Percentiles rank a stretch among this genome's conserved stretches.
These are phyloP conservation scores for Ophiostoma tasmaniense DNA, from an alignment of 2,329 filamentous ascomycete species.

Conservation along the genomic window DNA sequence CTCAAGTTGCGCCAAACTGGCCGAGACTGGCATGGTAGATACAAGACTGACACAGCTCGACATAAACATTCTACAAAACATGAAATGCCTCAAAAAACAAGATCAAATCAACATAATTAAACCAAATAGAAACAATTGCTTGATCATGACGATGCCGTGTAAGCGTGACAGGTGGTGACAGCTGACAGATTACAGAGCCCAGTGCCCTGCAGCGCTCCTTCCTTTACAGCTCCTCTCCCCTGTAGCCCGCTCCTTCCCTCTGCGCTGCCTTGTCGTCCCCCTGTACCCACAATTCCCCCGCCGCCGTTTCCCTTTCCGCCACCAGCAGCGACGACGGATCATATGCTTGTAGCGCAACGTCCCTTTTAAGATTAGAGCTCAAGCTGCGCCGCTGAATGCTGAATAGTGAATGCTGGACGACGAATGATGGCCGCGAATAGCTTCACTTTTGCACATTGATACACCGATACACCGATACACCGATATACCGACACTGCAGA, in stretches of 20 bases:
- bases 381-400: neutral
- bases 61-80: neutral
- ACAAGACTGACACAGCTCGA: neutral
- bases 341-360: neutral
- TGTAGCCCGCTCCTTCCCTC: neutral
- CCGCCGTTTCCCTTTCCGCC: neutral
- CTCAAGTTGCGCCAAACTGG: neutral
- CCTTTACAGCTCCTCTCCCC: neutral
- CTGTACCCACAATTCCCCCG: constrained; percentile 1
- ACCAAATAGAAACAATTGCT: no score
- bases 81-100: no score
- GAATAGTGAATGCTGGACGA: neutral
- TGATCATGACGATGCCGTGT: neutral
- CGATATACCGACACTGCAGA: neutral
- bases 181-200: neutral
- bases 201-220: neutral
- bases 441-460: neutral
- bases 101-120: no score
- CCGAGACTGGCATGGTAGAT: neutral
- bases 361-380: neutral
- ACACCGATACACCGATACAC: neutral
- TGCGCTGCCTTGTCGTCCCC: neutral
- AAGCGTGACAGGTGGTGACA: neutral
- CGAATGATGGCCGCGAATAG: neutral
- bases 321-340: neutral